Evolutionary conservation across 208 protist species (phyloP).

Genomic region (Lotmaria passim): DNA sequence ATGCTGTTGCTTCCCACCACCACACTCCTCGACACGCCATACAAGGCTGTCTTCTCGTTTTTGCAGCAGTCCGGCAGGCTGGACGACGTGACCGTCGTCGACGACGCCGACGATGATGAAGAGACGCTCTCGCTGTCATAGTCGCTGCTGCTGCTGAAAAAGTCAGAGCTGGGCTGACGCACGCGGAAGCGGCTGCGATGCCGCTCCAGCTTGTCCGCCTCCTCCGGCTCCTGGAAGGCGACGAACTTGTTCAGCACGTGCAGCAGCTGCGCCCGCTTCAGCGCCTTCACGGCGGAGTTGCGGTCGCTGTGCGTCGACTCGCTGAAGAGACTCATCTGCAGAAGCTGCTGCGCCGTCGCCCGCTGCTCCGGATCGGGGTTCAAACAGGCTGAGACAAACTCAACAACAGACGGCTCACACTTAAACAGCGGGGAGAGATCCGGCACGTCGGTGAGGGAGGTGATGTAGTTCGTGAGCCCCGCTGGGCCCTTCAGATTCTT

Average conservation of each 20-base stretch:
- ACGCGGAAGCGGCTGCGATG: conserved; percentile 15
- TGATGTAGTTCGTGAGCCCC: conserved; percentile 80
- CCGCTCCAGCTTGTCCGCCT: conserved; percentile 25
- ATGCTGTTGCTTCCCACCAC: background rate
- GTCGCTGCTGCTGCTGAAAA: conserved; percentile 23
- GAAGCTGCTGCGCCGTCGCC: conserved; percentile 71
- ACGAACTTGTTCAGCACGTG: conserved; percentile 89
- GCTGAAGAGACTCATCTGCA: conserved; percentile 81
- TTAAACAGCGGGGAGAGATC: conserved; percentile 84
- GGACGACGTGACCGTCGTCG: background rate
- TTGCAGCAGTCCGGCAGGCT: conserved; percentile 2
- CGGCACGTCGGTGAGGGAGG: conserved; percentile 78
- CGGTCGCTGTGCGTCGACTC: conserved; percentile 66
- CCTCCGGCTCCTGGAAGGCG: conserved; percentile 78
- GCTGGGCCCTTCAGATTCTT: conserved; percentile 69
- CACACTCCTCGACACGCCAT: conserved; percentile 1
- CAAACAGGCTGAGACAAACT: conserved; percentile 87
- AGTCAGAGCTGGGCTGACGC: conserved; percentile 23
- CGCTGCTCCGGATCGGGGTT: conserved; percentile 73
- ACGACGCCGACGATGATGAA: conserved; percentile 1
- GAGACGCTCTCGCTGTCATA: conserved; percentile 2
- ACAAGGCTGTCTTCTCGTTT: background rate
- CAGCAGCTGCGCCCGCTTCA: conserved; percentile 81
- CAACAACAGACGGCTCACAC: conserved; percentile 63
- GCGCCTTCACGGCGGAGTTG: conserved; percentile 73